Evolutionary conservation across 495 filamentous ascomycete genomes (phyloP).

Genomic region (Hypoxylon lenormandii): DNA sequence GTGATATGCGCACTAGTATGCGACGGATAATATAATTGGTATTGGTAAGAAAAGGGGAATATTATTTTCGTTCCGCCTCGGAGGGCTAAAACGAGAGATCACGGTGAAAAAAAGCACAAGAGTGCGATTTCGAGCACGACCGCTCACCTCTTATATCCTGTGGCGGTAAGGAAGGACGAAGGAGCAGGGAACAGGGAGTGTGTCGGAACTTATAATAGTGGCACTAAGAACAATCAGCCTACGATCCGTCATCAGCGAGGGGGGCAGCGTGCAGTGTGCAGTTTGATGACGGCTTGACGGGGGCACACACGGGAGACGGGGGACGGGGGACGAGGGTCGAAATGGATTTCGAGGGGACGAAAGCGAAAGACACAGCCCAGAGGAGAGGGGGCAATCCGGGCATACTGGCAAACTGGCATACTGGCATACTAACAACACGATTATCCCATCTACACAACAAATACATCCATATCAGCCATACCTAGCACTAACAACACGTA

Average conservation of each 20-base stretch:
- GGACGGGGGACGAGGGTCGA: background rate
- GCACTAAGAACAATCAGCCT: conserved; percentile 35
- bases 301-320: background rate
- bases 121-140: conserved; percentile 26
- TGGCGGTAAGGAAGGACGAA: conserved; percentile 23
- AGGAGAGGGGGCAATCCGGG: conserved; percentile 26
- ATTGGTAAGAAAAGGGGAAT: background rate
- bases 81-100: conserved; percentile 41
- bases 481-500: conserved; percentile 27
- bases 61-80: conserved; percentile 37
- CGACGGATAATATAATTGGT: background rate
- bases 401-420: conserved; percentile 23
- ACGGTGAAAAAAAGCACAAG: conserved; percentile 25
- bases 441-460: conserved; percentile 1
- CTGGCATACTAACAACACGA: conserved; percentile 6
- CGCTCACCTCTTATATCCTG: conserved; percentile 30
- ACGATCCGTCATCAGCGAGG: conserved; percentile 46
- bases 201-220: conserved; percentile 44
- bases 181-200: conserved; percentile 35
- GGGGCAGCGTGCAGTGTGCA: conserved; percentile 22
- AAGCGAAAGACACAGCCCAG: conserved; percentile 40
- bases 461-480: background rate
- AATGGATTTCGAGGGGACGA: background rate
- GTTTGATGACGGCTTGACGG: conserved; percentile 12
- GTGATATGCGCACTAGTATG: conserved; percentile 1